phyloP scores from a whole-genome alignment of 495 filamentous ascomycete genomes.

The Aspergillus olivimuriae region DNA sequence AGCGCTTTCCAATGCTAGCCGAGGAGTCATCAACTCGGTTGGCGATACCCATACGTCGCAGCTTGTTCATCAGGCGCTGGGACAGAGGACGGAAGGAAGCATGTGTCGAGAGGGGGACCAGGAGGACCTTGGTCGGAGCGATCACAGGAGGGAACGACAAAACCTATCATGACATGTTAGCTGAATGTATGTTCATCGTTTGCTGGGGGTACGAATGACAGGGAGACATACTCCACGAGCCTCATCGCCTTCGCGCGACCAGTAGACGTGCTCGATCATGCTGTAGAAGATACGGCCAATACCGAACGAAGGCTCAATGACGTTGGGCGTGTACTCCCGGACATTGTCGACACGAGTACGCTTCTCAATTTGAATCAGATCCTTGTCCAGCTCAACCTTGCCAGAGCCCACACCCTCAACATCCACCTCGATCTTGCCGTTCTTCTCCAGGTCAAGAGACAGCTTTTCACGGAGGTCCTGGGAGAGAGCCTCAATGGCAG shows the following conservation, averaged over 20 bases:
- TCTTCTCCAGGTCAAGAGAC: slow-evolving; percentile 54
- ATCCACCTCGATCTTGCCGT: slow-evolving; percentile 61
- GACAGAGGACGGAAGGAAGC: slow-evolving; percentile 52
- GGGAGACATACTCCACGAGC: slow-evolving; percentile 53
- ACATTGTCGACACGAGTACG: slow-evolving; percentile 60
- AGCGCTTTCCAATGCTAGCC: slow-evolving; percentile 64
- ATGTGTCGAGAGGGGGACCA: slow-evolving; percentile 59
- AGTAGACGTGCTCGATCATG: slow-evolving; percentile 74
- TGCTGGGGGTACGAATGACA: slow-evolving; percentile 3
- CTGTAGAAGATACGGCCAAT: slow-evolving; percentile 76
- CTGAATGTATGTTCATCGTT: too few relatives aligned
- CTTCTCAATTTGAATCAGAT: slow-evolving; percentile 65
- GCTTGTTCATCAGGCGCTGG: slow-evolving; percentile 41
- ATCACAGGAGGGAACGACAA: slow-evolving; percentile 60
- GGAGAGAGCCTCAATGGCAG: slow-evolving; percentile 56
- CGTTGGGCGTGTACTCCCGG: slow-evolving; percentile 74
- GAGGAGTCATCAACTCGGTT: slow-evolving; percentile 60
- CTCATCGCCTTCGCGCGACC: slow-evolving; percentile 58
- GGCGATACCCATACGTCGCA: slow-evolving; percentile 53
- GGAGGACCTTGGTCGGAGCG: slow-evolving; percentile 63
- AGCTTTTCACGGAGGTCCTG: slow-evolving; percentile 69
- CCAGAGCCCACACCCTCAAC: slow-evolving; percentile 57
- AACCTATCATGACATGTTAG: slow-evolving; percentile 37
- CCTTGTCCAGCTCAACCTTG: slow-evolving; percentile 64
- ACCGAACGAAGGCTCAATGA: slow-evolving; percentile 82